These are phyloP conservation scores for Hygrocybe coccinea DNA, from an alignment of 768 basidiomycete species.

Conservation along the genomic window DNA sequence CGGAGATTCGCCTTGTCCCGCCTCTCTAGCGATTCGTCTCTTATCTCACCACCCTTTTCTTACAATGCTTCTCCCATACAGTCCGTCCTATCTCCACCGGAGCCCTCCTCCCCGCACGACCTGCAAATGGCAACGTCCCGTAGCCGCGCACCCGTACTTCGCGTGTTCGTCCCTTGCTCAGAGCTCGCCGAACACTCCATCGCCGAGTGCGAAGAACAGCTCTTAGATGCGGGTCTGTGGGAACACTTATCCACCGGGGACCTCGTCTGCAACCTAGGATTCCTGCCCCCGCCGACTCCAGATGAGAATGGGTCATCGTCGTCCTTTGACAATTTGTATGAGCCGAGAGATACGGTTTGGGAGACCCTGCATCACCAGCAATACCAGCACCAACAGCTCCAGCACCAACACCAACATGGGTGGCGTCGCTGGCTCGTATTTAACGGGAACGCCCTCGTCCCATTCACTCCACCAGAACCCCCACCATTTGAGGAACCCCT, in stretches of 20 bases:
- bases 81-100: slow-evolving; percentile 8
- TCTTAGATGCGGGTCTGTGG: slow-evolving; percentile 67
- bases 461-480: slow-evolving; percentile 54
- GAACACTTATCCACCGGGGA: slow-evolving; percentile 72
- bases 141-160: slow-evolving; percentile 64
- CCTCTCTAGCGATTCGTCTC: slow-evolving; percentile 45
- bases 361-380: neutral
- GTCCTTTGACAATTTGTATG: slow-evolving; percentile 20
- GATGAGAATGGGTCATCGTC: slow-evolving; percentile 25
- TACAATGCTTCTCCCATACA: slow-evolving; percentile 15
- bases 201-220: slow-evolving; percentile 60
- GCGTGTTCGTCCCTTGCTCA: slow-evolving; percentile 70
- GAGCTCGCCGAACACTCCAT: slow-evolving; percentile 44
- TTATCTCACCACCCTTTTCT: slow-evolving; percentile 27
- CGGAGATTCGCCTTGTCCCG: slow-evolving; percentile 42
- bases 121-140: slow-evolving; percentile 55
- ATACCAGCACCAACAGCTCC: slow-evolving; percentile 18
- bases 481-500: slow-evolving; percentile 54
- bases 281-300: slow-evolving; percentile 46
- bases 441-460: slow-evolving; percentile 56
- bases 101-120: slow-evolving; percentile 50
- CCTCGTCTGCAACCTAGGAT: slow-evolving; percentile 76
- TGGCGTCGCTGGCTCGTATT: slow-evolving; percentile 60
- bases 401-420: slow-evolving; percentile 22
- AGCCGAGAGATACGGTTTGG: slow-evolving; percentile 4